Conservation (phyloP, 768 basidiomycete species). For the Russula olivacea region DNA sequence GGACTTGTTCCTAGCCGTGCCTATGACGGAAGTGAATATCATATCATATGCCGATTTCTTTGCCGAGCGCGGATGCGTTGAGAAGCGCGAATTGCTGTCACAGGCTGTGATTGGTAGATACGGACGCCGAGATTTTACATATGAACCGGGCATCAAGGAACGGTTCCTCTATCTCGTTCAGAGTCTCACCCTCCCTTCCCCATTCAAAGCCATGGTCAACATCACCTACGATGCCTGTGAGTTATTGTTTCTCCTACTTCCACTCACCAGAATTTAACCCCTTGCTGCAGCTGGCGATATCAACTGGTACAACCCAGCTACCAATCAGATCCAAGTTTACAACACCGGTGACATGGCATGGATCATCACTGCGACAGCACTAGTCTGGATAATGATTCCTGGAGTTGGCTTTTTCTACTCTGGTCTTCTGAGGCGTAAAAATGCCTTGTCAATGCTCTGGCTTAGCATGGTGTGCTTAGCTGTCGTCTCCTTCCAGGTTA, state of each 20-base stretch:
- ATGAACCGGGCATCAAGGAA: background rate
- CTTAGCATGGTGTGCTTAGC: constrained; percentile 71
- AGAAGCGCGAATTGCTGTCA: background rate
- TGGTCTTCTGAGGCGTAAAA: constrained; percentile 86
- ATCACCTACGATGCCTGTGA: constrained; percentile 28
- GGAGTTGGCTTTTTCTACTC: constrained; percentile 85
- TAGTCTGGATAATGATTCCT: constrained; percentile 66
- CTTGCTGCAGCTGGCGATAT: constrained; percentile 37
- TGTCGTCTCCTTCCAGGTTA: constrained; percentile 78
- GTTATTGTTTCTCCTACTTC: background rate
- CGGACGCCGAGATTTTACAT: constrained; percentile 1
- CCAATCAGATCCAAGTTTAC: constrained; percentile 34
- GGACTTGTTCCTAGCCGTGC: background rate
- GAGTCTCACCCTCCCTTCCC: background rate
- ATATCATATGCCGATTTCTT: background rate
- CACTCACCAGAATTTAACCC: background rate
- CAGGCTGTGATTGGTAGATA: constrained; percentile 20
- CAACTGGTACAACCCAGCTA: constrained; percentile 29
- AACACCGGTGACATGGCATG: constrained; percentile 65
- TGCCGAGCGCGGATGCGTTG: constrained; percentile 1
- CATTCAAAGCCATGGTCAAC: constrained; percentile 28
- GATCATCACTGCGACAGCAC: constrained; percentile 66
- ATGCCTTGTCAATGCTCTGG: constrained; percentile 87
- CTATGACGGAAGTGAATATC: background rate
- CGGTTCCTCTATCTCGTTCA: background rate